Evolutionary conservation across 139 green algal genomes (phyloP).

Genomic region (Coelastrella sp.): DNA sequence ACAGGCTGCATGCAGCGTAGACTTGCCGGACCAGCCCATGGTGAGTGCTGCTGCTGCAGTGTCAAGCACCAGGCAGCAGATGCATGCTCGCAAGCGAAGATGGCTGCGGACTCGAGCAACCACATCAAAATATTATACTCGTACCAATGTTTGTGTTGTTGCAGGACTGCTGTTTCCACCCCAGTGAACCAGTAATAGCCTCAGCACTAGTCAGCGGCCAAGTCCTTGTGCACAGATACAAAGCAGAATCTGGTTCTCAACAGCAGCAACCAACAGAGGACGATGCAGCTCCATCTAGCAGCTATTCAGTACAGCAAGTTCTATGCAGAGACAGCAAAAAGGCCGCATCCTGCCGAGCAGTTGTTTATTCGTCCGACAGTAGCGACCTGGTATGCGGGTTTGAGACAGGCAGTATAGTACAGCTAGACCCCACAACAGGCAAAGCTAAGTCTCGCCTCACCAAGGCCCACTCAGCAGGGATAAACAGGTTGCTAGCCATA

Average conservation of each 20-base stretch:
- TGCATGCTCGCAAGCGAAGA: too few relatives aligned
- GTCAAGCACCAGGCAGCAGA: background rate
- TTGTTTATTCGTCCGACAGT: conserved; percentile 30
- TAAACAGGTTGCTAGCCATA: conserved; percentile 72
- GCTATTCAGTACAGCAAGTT: background rate
- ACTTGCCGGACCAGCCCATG: conserved; percentile 64
- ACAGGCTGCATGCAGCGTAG: conserved; percentile 36
- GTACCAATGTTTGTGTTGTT: background rate
- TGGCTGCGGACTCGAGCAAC: background rate
- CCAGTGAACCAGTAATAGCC: conserved; percentile 59
- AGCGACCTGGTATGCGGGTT: conserved; percentile 32
- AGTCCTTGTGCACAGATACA: conserved; percentile 58
- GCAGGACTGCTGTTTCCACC: conserved; percentile 60
- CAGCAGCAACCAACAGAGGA: background rate
- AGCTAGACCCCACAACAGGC: conserved; percentile 64
- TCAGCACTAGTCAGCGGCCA: conserved; percentile 69
- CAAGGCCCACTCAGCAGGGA: conserved; percentile 68
- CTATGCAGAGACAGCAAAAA: conserved; percentile 33
- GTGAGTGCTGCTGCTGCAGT: conserved; percentile 49
- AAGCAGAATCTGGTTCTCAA: background rate
- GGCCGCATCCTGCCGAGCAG: conserved; percentile 40
- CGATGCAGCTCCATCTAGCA: background rate
- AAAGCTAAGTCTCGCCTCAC: conserved; percentile 50
- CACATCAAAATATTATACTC: background rate
- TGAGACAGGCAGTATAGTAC: conserved; percentile 52